A percentile compares a stretch with the other conserved stretches of the same genome.
Evolutionary conservation across 768 basidiomycete species (phyloP).

Genomic region (Symmetrospora coprosmae): DNA sequence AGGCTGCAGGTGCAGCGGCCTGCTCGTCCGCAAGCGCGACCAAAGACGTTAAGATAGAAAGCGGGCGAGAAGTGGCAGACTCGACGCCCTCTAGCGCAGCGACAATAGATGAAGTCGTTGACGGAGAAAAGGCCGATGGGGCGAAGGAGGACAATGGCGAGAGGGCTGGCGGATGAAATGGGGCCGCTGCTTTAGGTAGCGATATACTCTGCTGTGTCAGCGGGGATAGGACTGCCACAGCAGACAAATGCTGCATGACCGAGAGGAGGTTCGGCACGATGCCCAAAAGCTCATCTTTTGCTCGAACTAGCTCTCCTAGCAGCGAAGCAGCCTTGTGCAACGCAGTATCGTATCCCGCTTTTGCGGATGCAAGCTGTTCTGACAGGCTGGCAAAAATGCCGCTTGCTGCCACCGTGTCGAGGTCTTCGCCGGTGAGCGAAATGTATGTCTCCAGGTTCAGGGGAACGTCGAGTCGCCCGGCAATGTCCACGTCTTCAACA

Average conservation of each 20-base stretch:
- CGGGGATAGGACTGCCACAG: no score
- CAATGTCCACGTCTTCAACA: constrained; percentile 58
- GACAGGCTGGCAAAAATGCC: neutral
- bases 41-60: neutral
- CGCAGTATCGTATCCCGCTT: neutral
- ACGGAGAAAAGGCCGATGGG: no score
- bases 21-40: constrained; percentile 1
- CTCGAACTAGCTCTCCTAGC: constrained; percentile 57
- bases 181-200: no score
- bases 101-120: no score
- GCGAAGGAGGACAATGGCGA: no score
- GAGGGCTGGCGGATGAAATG: no score
- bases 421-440: neutral
- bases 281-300: constrained; percentile 60
- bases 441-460: constrained; percentile 36
- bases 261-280: constrained; percentile 51
- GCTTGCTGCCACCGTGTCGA: neutral
- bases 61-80: neutral
- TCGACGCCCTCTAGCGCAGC: no score
- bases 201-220: no score
- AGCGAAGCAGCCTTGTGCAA: constrained; percentile 32
- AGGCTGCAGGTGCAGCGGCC: neutral
- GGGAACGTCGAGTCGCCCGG: constrained; percentile 68
- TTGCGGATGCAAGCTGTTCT: neutral
- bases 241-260: constrained; percentile 50